Evolutionary conservation across 2,329 filamentous ascomycete species (phyloP).

Genomic region (Sclerotinia spermophila): DNA sequence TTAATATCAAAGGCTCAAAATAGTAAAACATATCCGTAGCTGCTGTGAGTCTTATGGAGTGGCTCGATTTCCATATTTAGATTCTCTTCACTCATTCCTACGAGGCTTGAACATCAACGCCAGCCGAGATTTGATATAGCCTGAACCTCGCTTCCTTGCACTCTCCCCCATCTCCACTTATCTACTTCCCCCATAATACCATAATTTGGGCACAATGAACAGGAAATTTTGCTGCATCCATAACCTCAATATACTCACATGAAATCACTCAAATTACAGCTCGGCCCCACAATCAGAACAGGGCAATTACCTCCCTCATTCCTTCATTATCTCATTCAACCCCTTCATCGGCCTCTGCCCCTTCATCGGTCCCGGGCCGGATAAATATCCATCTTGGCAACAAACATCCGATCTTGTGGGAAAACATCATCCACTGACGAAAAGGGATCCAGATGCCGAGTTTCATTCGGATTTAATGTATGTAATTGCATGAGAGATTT

Average conservation of each 20-base stretch:
- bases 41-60: neutral
- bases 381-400: conserved; percentile 7
- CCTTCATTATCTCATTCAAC: neutral
- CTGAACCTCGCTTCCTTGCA: neutral
- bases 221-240: neutral
- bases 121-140: neutral
- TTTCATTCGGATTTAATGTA: conserved; percentile 15
- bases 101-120: neutral
- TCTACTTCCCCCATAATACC: neutral
- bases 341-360: neutral
- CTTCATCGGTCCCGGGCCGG: neutral
- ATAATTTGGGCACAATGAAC: neutral
- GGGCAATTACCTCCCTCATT: neutral
- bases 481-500: conserved; percentile 15
- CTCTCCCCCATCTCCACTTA: conserved; percentile 2
- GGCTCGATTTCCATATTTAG: neutral
- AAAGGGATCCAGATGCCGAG: conserved; percentile 9
- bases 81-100: neutral
- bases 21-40: neutral
- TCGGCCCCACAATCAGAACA: neutral
- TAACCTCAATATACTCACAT: neutral
- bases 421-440: neutral
- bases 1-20: neutral
- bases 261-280: neutral
- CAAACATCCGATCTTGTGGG: neutral